Evolutionary conservation across 768 basidiomycete species (phyloP), one percentile per base, ranked within the genome.

Genomic region (Phylloporus arenicola): DNA sequence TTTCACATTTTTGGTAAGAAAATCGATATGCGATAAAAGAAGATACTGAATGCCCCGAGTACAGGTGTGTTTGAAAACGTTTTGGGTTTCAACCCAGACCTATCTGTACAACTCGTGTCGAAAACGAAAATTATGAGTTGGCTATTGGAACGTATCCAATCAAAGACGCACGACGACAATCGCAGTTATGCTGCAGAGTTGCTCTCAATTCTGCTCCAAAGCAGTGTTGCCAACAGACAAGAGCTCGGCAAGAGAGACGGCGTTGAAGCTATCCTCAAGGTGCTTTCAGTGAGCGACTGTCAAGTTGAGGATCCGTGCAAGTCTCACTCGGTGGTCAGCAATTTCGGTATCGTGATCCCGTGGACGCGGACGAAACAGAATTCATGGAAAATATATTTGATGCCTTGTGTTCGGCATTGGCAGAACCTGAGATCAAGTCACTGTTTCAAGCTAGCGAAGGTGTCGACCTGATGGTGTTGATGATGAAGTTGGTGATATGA

Each of bases 341-440:
- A 82, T 98, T 86, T 64, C 85, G 94, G 37, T 78, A 80, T 63
- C 78, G 82, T 49, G 89, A 97, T 62, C 95, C 95, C 13, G 72
- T 73, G 0, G 85, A 93, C 56, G 77, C 85, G 8, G 96, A 98
- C 54, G 96, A 99, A 70, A 76, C 82, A 5, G 96, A 99, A 66
- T 98, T 92, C 68, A 94, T 98, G 93, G 96, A 98, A 65, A 98
- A 99, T 67, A 61, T 92, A 4, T 98, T 98, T 63, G 90, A 97
- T 64, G 69, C 84, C 0, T 68, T 99, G 20, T 98, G 96, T 64
- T 94, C 93, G 1, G 78, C 85, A 0, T 74, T 98, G 20, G 80
- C 75, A 30, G 93, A 95, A 67, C 74, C 83, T 13, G 74, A 82
- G 42, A 81, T 87, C 64, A 98, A 97, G 68, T 67, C 76, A 16